Conservation (phyloP, 306 rosid species). For the Inga leiocalycina region DNA sequence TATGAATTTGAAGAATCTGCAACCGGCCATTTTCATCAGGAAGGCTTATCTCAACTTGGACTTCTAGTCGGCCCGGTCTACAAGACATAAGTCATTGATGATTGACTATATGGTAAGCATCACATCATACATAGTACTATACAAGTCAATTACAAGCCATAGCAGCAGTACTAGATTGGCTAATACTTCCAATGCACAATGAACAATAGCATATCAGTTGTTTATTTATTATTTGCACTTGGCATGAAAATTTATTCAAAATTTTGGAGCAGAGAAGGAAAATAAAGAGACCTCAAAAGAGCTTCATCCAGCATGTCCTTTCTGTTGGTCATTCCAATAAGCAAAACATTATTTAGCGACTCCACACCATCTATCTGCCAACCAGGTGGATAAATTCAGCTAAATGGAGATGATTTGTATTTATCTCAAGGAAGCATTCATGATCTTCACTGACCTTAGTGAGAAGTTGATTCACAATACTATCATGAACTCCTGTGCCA, state of each 20-base stretch:
- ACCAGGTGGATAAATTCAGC: constrained; percentile 35
- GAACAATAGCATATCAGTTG: constrained; percentile 27
- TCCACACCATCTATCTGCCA: constrained; percentile 99
- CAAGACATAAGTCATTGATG: constrained; percentile 34
- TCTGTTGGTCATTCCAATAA: constrained; percentile 99
- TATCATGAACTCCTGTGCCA: constrained; percentile 98
- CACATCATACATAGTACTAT: constrained; percentile 29
- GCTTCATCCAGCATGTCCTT: constrained; percentile 99
- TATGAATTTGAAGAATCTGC: constrained; percentile 97
- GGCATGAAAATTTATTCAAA: constrained; percentile 17
- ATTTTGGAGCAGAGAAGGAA: constrained; percentile 24
- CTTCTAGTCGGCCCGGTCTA: constrained; percentile 99
- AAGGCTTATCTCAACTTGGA: constrained; percentile 96
- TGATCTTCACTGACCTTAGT: constrained; percentile 71
- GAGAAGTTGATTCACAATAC: constrained; percentile 98
- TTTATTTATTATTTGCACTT: constrained; percentile 31
- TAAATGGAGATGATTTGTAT: constrained; percentile 18
- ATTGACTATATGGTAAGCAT: constrained; percentile 28
- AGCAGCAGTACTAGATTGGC: constrained; percentile 24
- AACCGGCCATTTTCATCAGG: constrained; percentile 97
- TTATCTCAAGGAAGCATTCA: constrained; percentile 24
- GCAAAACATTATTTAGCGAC: constrained; percentile 93
- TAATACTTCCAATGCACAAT: constrained; percentile 7
- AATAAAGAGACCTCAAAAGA: constrained; percentile 69
- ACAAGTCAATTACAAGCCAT: constrained; percentile 23